Percentiles rank a stretch among this genome's conserved stretches.
These are phyloP conservation scores for Sugiyamaella pinicola DNA, from an alignment of 1,139 yeast genomes.

Conservation along the genomic window DNA sequence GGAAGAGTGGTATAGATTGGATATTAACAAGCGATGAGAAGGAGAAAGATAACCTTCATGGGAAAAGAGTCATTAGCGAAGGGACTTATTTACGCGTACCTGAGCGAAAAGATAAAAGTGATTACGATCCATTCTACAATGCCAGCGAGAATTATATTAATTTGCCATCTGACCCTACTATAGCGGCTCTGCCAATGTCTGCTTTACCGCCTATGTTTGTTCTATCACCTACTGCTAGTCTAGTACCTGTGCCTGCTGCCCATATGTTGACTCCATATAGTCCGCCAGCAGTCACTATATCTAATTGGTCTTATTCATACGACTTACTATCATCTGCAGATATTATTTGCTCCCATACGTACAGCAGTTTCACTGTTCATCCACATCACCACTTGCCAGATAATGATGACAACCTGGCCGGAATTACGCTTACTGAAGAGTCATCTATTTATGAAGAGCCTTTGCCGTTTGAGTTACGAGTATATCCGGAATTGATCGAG, in stretches of 20 bases:
- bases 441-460: slow-evolving; percentile 23
- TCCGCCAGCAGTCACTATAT: neutral
- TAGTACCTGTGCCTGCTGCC: no score
- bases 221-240: no score
- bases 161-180: neutral
- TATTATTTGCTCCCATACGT: slow-evolving; percentile 23
- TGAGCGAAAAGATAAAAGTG: slow-evolving; percentile 3
- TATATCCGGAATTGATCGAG: slow-evolving; percentile 16
- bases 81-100: slow-evolving; percentile 25
- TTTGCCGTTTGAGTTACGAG: slow-evolving; percentile 27
- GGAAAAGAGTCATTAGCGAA: slow-evolving; percentile 32
- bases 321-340: slow-evolving; percentile 29
- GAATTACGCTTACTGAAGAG: slow-evolving; percentile 23
- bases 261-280: neutral
- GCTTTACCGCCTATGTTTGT: no score
- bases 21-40: slow-evolving; percentile 33
- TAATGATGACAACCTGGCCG: slow-evolving; percentile 23
- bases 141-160: neutral
- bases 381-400: slow-evolving; percentile 14
- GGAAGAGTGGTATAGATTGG: slow-evolving; percentile 41
- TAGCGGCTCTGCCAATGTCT: no score
- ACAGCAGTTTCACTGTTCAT: slow-evolving; percentile 22
- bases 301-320: neutral
- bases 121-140: slow-evolving; percentile 10
- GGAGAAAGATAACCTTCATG: slow-evolving; percentile 18